These are phyloP conservation scores for Fusarium siculi DNA, from an alignment of 2,329 filamentous ascomycete species.

Conservation along the genomic window DNA sequence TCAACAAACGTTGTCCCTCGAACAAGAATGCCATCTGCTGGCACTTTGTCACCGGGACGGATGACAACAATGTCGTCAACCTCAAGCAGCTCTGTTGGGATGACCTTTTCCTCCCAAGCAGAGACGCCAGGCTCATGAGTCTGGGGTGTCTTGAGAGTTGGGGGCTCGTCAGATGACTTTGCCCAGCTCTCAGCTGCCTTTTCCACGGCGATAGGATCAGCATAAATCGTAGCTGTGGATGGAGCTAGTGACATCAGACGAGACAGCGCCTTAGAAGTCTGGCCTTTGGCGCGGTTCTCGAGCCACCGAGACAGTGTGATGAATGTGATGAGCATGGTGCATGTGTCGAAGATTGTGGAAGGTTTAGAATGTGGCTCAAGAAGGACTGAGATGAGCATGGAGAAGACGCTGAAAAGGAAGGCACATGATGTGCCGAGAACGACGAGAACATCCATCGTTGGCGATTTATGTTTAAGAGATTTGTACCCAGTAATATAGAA, in stretches of 20 bases:
- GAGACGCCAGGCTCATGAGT: conserved; percentile 57
- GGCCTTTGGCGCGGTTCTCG: conserved; percentile 96
- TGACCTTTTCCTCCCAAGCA: conserved; percentile 79
- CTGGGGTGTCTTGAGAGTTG: conserved; percentile 4
- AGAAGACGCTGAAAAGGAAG: conserved; percentile 94
- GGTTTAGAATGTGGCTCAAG: conserved; percentile 80
- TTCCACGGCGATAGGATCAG: conserved; percentile 92
- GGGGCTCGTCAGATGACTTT: conserved; percentile 30
- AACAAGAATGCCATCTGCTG: conserved; percentile 88
- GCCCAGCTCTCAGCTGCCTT: conserved; percentile 86
- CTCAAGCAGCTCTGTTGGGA: conserved; percentile 93
- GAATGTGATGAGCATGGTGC: conserved; percentile 97
- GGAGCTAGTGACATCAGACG: conserved; percentile 95
- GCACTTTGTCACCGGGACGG: conserved; percentile 94
- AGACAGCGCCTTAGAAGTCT: conserved; percentile 94
- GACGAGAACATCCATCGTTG: conserved; percentile 97
- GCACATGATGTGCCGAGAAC: conserved; percentile 93
- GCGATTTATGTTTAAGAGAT: conserved; percentile 87
- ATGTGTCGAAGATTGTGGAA: conserved; percentile 94
- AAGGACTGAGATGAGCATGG: conserved; percentile 85
- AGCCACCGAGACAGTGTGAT: conserved; percentile 90
- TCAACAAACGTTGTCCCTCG: conserved; percentile 93
- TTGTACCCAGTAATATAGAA: conserved; percentile 95
- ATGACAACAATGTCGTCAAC: conserved; percentile 93
- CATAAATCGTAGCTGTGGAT: conserved; percentile 96